Evolutionary conservation across 108 stramenopile genomes (phyloP), one percentile per base, ranked within the genome.

Genomic region (Nitzschia putrida): DNA sequence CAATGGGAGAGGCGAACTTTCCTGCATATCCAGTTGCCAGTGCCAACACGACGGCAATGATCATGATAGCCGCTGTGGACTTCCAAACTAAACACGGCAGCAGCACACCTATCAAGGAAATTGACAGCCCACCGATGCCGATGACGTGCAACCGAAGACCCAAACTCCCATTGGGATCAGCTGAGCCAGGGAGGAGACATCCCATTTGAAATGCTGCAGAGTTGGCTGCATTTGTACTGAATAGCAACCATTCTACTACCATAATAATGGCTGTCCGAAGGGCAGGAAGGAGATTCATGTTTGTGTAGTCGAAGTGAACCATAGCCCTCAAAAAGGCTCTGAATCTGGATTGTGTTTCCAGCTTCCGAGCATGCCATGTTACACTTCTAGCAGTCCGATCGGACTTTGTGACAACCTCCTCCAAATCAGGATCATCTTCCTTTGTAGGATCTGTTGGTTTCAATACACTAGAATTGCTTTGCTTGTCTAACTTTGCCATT

Each of bases 141-240:
- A 60, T 60, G 34, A 14, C 13, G 8, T 60, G 59, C 59, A 60
- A 40, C 14, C 59, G 59, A 20, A 16, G 26, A 5, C 38, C 39
- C 59, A 60, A 39, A 41, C 12, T 20, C 16, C 59, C 59, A 37
- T 60, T 37, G 4, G 59, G 38, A 40, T 60, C 59, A 38, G 59
- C 12, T 34, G 38, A 40, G 14, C 59, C 59, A 6, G 21, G 14
- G 4, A 40, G 24, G n/a, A 60, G 29, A 41, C 38, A 14, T 38
- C 59, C 59, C 38, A 40, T n/a, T 8, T 60, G 59, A 60, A 60
- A 40, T 13, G 38, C 29, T 13, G 59, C 24, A 10, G 59, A 40
- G 13, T 37, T 6, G 13, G 59, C 13, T 37, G 13, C 38, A 14
- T 25, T 34, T 37, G 38, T 40, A 14, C 59, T 3, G 4, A 40